Evolutionary conservation across 257 asterid species (phyloP).

Genomic region (Prunella vulgaris): DNA sequence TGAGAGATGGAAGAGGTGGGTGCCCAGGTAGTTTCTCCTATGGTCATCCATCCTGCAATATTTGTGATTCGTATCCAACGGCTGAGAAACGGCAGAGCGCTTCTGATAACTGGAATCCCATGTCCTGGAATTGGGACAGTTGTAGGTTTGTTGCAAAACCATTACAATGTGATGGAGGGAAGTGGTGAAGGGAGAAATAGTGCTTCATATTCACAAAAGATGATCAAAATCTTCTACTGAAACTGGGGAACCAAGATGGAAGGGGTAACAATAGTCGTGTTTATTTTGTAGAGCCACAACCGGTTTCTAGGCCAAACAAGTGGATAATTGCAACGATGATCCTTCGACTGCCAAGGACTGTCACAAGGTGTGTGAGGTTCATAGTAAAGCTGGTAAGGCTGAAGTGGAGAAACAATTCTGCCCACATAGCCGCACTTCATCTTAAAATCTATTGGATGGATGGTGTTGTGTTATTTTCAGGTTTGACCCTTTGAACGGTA

Average conservation of each 20-base stretch:
- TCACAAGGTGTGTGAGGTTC: slow-evolving; percentile 91
- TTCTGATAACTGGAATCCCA: slow-evolving; percentile 55
- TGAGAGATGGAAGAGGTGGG: slow-evolving; percentile 60
- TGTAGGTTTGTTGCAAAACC: slow-evolving; percentile 63
- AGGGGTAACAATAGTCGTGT: slow-evolving; percentile 15
- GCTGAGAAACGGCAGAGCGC: slow-evolving; percentile 56
- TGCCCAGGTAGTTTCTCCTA: slow-evolving; percentile 49
- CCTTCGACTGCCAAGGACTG: slow-evolving; percentile 74
- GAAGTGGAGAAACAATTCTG: slow-evolving; percentile 63
- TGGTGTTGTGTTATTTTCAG: slow-evolving; percentile 5
- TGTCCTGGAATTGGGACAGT: slow-evolving; percentile 80
- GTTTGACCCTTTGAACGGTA: neutral
- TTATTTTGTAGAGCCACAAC: slow-evolving; percentile 36
- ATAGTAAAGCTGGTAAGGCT: slow-evolving; percentile 73
- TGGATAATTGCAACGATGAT: slow-evolving; percentile 73
- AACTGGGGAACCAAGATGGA: slow-evolving; percentile 40
- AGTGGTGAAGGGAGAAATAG: slow-evolving; percentile 34
- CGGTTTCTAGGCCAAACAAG: slow-evolving; percentile 56
- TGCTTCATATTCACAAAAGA: slow-evolving; percentile 26
- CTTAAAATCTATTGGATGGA: neutral
- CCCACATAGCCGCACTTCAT: slow-evolving; percentile 45
- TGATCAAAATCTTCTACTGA: slow-evolving; percentile 33
- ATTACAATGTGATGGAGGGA: slow-evolving; percentile 32
- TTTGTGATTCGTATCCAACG: slow-evolving; percentile 33
- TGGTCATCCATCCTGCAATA: slow-evolving; percentile 40